Conservation (phyloP, 2,329 filamentous ascomycete genomes). For the Nannizzia gypsea region DNA sequence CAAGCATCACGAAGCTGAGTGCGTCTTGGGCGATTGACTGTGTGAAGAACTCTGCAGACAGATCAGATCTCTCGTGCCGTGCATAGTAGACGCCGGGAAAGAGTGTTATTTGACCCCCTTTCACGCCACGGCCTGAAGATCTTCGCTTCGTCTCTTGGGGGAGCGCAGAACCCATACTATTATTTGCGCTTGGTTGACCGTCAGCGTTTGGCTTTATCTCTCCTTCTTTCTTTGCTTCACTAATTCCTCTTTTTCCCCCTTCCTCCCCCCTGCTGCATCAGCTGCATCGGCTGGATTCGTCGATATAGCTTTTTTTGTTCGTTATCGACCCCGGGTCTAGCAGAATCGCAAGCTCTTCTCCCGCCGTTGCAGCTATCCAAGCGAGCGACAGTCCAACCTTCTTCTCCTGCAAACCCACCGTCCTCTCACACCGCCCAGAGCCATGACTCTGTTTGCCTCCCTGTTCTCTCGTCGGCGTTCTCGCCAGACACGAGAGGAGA, state of each 20-base stretch:
- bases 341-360: not conserved
- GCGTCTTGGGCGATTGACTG: not conserved
- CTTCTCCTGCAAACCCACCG: not conserved
- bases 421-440: not conserved
- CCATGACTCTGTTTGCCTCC: not conserved
- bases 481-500: not conserved
- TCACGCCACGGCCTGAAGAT: constrained; percentile 1
- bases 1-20: not conserved
- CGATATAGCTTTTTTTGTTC: not conserved
- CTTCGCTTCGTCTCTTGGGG: not conserved
- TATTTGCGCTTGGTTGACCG: not conserved
- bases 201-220: not conserved
- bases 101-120: not conserved
- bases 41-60: not conserved
- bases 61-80: not conserved
- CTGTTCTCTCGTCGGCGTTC: constrained; percentile 3
- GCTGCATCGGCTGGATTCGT: not conserved
- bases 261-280: not conserved
- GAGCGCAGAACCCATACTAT: not conserved
- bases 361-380: not conserved
- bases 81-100: not conserved
- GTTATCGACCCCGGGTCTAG: not conserved
- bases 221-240: not conserved
- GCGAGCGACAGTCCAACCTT: not conserved
- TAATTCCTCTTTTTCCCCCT: not conserved